phyloP scores from a whole-genome alignment of 2,329 filamentous ascomycete species.

The Stenocarpella maydis region DNA sequence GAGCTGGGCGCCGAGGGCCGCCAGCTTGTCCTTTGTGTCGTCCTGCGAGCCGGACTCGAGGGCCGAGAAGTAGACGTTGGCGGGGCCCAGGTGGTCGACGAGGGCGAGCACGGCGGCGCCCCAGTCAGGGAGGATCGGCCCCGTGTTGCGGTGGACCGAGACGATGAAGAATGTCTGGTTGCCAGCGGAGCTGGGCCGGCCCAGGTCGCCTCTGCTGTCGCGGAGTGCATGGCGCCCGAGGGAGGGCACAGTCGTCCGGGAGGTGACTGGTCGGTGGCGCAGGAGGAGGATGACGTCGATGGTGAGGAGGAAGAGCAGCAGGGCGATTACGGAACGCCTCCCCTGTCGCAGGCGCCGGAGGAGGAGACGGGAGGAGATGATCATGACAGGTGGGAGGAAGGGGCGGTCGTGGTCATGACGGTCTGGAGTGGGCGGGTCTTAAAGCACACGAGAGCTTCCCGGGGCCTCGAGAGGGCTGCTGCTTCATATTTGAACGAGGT shows the following conservation, averaged over 20 bases:
- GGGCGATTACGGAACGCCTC: conserved; percentile 45
- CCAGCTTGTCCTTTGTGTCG: conserved; percentile 68
- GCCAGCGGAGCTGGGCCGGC: background rate
- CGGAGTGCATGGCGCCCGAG: conserved; percentile 16
- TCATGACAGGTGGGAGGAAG: conserved; percentile 40
- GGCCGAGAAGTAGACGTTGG: conserved; percentile 71
- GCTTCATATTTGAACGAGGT: conserved; percentile 14
- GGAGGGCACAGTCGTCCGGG: conserved; percentile 40
- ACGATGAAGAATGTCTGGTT: conserved; percentile 67
- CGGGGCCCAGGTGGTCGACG: conserved; percentile 62
- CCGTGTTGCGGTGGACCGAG: conserved; percentile 73
- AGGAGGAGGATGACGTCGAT: conserved; percentile 47
- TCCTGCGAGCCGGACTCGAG: conserved; percentile 76
- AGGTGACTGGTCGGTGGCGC: conserved; percentile 43
- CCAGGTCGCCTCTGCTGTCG: conserved; percentile 2
- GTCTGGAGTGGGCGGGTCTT: conserved; percentile 1
- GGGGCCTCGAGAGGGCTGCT: conserved; percentile 12
- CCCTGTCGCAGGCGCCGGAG: conserved; percentile 45
- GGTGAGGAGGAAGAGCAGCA: conserved; percentile 44
- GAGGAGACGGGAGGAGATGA: conserved; percentile 45
- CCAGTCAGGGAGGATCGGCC: conserved; percentile 67
- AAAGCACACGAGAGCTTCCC: conserved; percentile 2
- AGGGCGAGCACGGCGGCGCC: conserved; percentile 64
- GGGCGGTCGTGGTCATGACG: conserved; percentile 15
- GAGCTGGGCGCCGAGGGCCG: conserved; percentile 62